Conservation (phyloP, 164 flowering plant genomes). For the Nymphaea thermarum region DNA sequence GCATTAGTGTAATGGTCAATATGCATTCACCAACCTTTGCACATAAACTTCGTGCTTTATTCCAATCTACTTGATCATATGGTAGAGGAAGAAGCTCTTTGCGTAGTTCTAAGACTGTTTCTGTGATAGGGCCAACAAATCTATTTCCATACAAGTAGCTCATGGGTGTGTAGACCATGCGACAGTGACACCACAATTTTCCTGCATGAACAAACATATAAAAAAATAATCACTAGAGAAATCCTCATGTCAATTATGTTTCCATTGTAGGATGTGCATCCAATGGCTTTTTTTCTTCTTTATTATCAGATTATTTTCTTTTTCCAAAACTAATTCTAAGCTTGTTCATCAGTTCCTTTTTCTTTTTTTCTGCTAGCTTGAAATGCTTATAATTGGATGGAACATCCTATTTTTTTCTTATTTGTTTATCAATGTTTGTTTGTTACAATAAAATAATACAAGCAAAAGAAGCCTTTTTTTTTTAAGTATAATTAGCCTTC, state of each 20-base stretch:
- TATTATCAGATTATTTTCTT: too few relatives aligned
- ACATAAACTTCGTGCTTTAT: constrained; percentile 23
- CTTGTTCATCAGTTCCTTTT: too few relatives aligned
- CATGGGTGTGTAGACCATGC: constrained; percentile 22
- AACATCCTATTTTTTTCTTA: too few relatives aligned
- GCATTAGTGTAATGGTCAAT: background rate
- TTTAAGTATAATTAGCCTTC: too few relatives aligned
- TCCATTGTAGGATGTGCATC: background rate
- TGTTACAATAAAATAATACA: too few relatives aligned
- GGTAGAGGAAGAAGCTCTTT: constrained; percentile 27
- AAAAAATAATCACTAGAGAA: background rate
- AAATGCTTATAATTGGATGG: too few relatives aligned
- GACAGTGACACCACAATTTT: constrained; percentile 25
- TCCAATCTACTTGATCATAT: constrained; percentile 38
- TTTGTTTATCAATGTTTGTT: too few relatives aligned
- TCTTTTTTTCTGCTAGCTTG: too few relatives aligned
- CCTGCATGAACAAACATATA: constrained; percentile 7
- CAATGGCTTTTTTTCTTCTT: background rate
- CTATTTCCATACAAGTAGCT: constrained; percentile 30
- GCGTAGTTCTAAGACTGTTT: constrained; percentile 20
- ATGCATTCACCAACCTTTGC: constrained; percentile 28
- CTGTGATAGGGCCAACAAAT: constrained; percentile 40
- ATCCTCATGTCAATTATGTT: background rate
- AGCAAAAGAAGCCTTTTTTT: too few relatives aligned
- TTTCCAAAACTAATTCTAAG: too few relatives aligned